Base-by-base conservation (phyloP, 2,329 filamentous ascomycete species). In the Neopestalotiopsis rosae region DNA sequence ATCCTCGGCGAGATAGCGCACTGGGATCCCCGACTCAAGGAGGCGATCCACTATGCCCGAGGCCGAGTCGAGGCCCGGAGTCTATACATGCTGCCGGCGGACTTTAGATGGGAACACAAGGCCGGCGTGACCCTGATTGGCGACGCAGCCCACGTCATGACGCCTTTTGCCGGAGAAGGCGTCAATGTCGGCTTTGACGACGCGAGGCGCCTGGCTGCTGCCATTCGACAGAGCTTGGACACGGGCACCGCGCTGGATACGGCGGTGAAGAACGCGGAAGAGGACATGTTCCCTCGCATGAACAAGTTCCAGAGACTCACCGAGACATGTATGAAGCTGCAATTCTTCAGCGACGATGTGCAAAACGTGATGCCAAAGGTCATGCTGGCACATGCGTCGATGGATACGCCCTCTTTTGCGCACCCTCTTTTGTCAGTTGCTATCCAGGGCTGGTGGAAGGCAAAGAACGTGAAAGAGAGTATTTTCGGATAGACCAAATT, bases 71-170 rank as follows among this genome's bases (percentile, higher is more conserved):
- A 77, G 0, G 78, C 81, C 2, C 78, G 84, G 68, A 82, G 82
- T 1, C 78, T 91, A 1, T 89, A 86, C 73, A 83, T 84, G 74
- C 81, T 91, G 10, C 87, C 88, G 0, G 75, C 86, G 1, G 84
- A 84, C 1, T 75, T 81, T 61, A 75, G 72, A 2, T 90, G 88
- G 87, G 69, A 80, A 56, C 81, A 85, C 62, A 79, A 78, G 20
- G 74, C 78, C 5, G 87, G 87, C 0, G 74, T 87, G 4, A 89
- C 89, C 0, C 74, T 89, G 14, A 80, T 90, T 32, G 89, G 89
- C 5, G 88, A 91, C 72, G 86, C 88, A 0, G 88, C 88, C 7
- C 88, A 91, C 75, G 73, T 89, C 28, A 89, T 89, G 86, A 84
- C 85, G 0, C 86, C 86, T 0, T 88, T 86, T 70, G 86, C 85